Conservation (phyloP, 2,329 filamentous ascomycete genomes). For the Pleomassaria siparia region DNA sequence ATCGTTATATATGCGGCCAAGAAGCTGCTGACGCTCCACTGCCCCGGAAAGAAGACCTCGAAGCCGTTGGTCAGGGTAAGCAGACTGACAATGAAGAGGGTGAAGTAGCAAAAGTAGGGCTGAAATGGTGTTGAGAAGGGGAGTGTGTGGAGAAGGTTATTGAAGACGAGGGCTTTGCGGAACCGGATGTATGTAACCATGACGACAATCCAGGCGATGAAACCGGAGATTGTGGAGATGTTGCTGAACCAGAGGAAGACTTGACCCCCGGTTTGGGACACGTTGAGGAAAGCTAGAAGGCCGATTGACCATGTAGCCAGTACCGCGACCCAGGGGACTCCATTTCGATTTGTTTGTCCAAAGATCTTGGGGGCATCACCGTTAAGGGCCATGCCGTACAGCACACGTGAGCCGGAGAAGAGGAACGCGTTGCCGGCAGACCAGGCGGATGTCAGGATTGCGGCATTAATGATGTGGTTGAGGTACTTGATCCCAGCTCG, state of each 20-base stretch:
- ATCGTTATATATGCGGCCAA: conserved; percentile 54
- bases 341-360: conserved; percentile 48
- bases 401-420: conserved; percentile 54
- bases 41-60: conserved; percentile 56
- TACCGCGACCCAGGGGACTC: conserved; percentile 46
- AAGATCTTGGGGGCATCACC: conserved; percentile 56
- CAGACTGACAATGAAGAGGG: conserved; percentile 53
- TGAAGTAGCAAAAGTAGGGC: conserved; percentile 59
- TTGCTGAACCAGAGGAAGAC: conserved; percentile 72
- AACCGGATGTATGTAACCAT: conserved; percentile 64
- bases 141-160: conserved; percentile 58
- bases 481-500: conserved; percentile 68
- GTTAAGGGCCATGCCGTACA: conserved; percentile 53
- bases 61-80: conserved; percentile 41
- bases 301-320: conserved; percentile 45
- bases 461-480: conserved; percentile 73
- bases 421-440: conserved; percentile 71
- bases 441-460: conserved; percentile 72
- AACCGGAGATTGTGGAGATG: conserved; percentile 61
- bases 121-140: conserved; percentile 53
- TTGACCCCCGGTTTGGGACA: conserved; percentile 48
- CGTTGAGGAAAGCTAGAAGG: conserved; percentile 53
- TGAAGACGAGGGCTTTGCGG: conserved; percentile 48
- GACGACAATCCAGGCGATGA: conserved; percentile 59
- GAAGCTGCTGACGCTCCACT: conserved; percentile 52